phyloP scores from a whole-genome alignment of 768 basidiomycete species.

The Russula abietina region DNA sequence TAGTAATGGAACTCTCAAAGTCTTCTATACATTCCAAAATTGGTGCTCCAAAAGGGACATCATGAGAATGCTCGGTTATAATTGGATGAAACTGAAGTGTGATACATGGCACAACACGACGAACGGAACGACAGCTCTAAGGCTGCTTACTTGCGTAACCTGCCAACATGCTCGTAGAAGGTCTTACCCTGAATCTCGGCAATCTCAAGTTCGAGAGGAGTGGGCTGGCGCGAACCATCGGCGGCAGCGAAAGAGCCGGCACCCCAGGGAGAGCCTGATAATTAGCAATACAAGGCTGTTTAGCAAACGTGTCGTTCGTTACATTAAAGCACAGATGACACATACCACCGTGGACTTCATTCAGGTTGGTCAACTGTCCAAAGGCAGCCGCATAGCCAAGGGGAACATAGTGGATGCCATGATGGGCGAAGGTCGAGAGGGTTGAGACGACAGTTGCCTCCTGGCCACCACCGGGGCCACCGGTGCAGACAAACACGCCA shows the following conservation, averaged over 20 bases:
- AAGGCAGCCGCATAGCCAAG: conserved; percentile 58
- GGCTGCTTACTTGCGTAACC: conserved; percentile 24
- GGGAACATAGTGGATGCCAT: conserved; percentile 68
- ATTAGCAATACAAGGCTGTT: neutral
- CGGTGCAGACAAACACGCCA: conserved; percentile 68
- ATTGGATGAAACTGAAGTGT: no score
- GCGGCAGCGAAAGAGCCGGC: conserved; percentile 55
- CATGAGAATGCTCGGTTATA: neutral
- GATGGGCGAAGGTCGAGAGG: conserved; percentile 60
- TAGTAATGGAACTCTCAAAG: neutral
- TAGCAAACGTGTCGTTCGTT: neutral
- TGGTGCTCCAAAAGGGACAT: neutral
- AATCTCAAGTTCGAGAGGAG: conserved; percentile 45
- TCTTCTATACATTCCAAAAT: neutral
- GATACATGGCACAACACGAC: neutral
- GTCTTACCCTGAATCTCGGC: conserved; percentile 45
- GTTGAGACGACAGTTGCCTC: conserved; percentile 48
- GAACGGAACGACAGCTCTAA: neutral
- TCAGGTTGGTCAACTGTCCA: conserved; percentile 37
- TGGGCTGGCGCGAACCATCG: conserved; percentile 45
- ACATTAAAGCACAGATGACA: conserved; percentile 12
- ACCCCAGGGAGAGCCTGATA: conserved; percentile 67
- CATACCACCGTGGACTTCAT: conserved; percentile 55
- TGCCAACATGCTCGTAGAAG: conserved; percentile 45
- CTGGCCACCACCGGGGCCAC: conserved; percentile 76